Percentiles rank a stretch among this genome's conserved stretches.
Evolutionary conservation across 306 rosid genomes (phyloP).

Genomic region (Cucurbita ficifolia): DNA sequence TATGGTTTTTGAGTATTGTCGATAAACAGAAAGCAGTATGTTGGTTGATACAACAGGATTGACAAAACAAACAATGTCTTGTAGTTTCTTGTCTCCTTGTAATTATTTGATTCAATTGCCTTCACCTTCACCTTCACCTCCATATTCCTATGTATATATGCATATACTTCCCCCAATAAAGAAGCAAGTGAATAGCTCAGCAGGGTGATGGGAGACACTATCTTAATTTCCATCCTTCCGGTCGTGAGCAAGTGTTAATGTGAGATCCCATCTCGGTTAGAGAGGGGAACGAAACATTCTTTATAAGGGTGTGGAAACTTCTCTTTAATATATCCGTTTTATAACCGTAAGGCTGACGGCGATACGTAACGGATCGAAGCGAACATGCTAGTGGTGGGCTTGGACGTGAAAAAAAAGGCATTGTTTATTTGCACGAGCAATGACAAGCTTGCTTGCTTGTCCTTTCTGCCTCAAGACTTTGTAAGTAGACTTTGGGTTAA

Average conservation of each 20-base stretch:
- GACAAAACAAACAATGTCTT: not conserved
- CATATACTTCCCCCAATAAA: not conserved
- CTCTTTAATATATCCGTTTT: too few species aligned
- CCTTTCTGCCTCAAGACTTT: not conserved
- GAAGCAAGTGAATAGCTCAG: not conserved
- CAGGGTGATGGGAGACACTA: not conserved
- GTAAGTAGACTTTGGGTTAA: not conserved
- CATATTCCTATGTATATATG: not conserved
- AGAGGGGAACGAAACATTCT: too few species aligned
- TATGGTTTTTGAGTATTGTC: not conserved
- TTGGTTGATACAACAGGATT: not conserved
- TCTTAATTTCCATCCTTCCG: too few species aligned
- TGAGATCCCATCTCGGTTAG: too few species aligned
- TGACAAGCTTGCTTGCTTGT: not conserved
- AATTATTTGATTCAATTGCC: slow-evolving; percentile 1
- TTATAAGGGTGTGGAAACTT: too few species aligned
- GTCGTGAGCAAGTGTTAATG: too few species aligned
- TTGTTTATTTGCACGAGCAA: not conserved
- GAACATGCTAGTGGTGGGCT: too few species aligned
- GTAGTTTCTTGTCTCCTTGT: not conserved
- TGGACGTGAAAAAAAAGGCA: not conserved
- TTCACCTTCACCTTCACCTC: not conserved
- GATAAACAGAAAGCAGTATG: not conserved
- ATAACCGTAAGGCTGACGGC: too few species aligned
- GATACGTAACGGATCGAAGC: too few species aligned